Conservation (phyloP, 176 grass and related monocot species). For the Paspalum vaginatum region DNA sequence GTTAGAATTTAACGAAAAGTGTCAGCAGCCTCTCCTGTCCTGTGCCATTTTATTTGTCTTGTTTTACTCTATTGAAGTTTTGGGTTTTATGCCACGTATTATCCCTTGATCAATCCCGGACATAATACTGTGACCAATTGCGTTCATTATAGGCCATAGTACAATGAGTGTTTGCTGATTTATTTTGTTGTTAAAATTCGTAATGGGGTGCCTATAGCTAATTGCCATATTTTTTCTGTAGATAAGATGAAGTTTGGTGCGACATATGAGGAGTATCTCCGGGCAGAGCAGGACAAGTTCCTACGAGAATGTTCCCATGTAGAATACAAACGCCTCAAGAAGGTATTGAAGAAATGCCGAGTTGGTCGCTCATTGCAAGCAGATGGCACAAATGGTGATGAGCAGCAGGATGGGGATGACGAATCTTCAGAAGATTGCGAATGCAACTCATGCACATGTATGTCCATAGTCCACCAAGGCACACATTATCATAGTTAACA, state of each 20-base stretch:
- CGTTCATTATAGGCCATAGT: background rate
- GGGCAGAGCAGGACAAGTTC: constrained; percentile 63
- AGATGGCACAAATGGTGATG: constrained; percentile 26
- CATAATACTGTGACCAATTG: background rate
- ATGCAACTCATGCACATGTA: constrained; percentile 78
- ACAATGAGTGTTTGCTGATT: background rate
- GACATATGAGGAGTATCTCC: constrained; percentile 65
- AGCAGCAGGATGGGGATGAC: constrained; percentile 28
- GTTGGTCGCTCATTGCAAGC: constrained; percentile 49
- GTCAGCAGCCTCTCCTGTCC: too few relatives aligned
- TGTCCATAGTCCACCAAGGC: constrained; percentile 6
- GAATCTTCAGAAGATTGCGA: constrained; percentile 43
- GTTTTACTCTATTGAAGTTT: too few relatives aligned
- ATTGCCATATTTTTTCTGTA: constrained; percentile 19
- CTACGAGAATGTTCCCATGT: constrained; percentile 66
- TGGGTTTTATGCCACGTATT: too few relatives aligned
- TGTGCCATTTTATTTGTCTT: too few relatives aligned
- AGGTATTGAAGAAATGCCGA: constrained; percentile 69
- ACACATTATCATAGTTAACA: background rate
- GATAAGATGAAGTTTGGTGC: constrained; percentile 71
- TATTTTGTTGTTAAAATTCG: background rate
- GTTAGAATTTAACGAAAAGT: too few relatives aligned
- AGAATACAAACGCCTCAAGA: constrained; percentile 78
- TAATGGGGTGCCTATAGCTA: background rate
- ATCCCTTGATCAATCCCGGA: background rate